These are phyloP conservation scores for Yueomyces sinensis DNA, from an alignment of 805 yeast genomes.

Conservation along the genomic window DNA sequence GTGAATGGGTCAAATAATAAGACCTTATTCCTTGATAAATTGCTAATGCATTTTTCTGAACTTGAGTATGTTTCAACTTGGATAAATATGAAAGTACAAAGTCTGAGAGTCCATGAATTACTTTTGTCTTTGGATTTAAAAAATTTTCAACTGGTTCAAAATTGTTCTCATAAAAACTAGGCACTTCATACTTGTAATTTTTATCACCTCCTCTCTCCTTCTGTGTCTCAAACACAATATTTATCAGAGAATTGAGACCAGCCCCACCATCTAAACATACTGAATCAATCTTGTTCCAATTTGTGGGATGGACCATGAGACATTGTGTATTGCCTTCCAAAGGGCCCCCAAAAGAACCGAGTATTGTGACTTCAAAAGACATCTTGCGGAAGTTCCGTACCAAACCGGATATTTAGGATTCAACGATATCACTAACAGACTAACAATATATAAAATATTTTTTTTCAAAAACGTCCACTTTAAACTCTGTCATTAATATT, in stretches of 20 bases:
- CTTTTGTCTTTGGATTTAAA: slow-evolving; percentile 3
- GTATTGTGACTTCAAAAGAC: slow-evolving; percentile 44
- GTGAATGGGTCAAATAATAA: slow-evolving; percentile 66
- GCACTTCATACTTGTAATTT: background rate
- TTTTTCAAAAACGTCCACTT: no score
- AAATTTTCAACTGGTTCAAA: slow-evolving; percentile 11
- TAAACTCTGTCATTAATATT: no score
- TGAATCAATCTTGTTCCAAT: slow-evolving; percentile 22
- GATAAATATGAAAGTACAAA: slow-evolving; percentile 1
- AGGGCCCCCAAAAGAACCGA: slow-evolving; percentile 85
- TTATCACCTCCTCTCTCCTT: slow-evolving; percentile 1
- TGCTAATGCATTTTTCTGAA: slow-evolving; percentile 15
- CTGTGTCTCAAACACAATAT: slow-evolving; percentile 18
- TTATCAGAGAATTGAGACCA: slow-evolving; percentile 45
- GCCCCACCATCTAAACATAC: slow-evolving; percentile 72
- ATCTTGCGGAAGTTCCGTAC: no score
- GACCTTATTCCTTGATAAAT: slow-evolving; percentile 28
- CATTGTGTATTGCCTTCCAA: slow-evolving; percentile 58
- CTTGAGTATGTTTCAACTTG: background rate
- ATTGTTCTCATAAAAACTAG: slow-evolving; percentile 11
- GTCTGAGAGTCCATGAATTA: slow-evolving; percentile 10
- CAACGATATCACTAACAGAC: no score
- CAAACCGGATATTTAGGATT: no score
- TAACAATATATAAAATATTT: no score
- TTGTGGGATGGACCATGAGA: slow-evolving; percentile 46